Base-by-base conservation (phyloP, 2,329 filamentous ascomycete genomes). In the Sarocladium strictum region DNA sequence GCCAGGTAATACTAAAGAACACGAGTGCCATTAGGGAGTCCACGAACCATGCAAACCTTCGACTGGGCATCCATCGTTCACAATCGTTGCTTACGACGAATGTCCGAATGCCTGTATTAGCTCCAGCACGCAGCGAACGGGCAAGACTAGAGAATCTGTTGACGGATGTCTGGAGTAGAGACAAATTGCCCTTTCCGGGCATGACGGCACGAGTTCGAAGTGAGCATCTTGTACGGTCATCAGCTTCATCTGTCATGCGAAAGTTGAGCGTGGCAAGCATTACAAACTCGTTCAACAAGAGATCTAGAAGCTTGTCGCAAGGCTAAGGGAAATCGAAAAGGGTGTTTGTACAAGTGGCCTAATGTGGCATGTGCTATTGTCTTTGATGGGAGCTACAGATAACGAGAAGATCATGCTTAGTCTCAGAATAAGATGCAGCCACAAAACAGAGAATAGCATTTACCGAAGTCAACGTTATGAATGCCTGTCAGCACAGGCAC, bases 201-300 rank as follows among this genome's bases (percentile, higher is more conserved):
- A 92, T 96, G 81, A 81, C 80, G 29, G 76, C 68, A 69, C 68
- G 84, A 72, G 68, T 82, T 67, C 68, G 83, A 73, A 72, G 87
- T 62, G 83, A 96, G 62, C 83, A 88, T 63, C 74, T 90, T 3
- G 85, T 94, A 47, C 80, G 88, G 52, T 83, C 82, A 38, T 90
- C 87, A n/a, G 89, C 91, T 12, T 90, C 89, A 33, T 89, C 89
- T 1, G 83, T 96, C 64, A 96, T 96, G 74, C 82, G 91, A 53
- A 95, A 92, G 66, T 79, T 97, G 58, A 96, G 89, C 69, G 86
- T 90, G 63, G 86, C 87, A 50, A 91, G 86, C 67, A 87, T 94
- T 59, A 80, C 88, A 14, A 86, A 81, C 60, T 87, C 87, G 49
- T 92, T 95, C 64, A 81, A 83, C 35, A 88, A 86, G 61, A 83